Evolutionary conservation across 2,329 filamentous ascomycete species (phyloP).

Genomic region (Neopestalotiopsis rosae): DNA sequence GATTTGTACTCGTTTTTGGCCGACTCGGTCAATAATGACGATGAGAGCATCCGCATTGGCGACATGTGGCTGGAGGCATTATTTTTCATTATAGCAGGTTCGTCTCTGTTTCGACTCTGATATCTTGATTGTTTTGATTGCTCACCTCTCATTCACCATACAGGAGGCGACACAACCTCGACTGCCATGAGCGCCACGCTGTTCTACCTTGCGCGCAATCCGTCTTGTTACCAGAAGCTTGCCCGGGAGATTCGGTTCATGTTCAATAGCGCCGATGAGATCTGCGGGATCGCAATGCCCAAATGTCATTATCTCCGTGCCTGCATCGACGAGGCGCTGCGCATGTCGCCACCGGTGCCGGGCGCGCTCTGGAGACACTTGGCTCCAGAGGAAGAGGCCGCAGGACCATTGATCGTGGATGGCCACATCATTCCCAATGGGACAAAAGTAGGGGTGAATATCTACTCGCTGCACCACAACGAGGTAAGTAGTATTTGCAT

Average conservation of each 20-base stretch:
- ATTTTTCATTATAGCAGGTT: slow-evolving; percentile 19
- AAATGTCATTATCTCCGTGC: slow-evolving; percentile 48
- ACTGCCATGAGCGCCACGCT: slow-evolving; percentile 37
- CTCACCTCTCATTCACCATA: neutral
- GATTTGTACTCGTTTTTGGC: slow-evolving; percentile 28
- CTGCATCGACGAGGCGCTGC: slow-evolving; percentile 51
- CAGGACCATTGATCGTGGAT: slow-evolving; percentile 29
- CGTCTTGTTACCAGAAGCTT: slow-evolving; percentile 31
- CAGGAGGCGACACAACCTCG: slow-evolving; percentile 35
- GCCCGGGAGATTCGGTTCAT: slow-evolving; percentile 35
- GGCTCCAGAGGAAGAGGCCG: slow-evolving; percentile 1
- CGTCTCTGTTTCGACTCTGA: neutral
- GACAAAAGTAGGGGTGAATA: slow-evolving; percentile 36
- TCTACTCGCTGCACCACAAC: slow-evolving; percentile 42
- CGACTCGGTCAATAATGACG: slow-evolving; percentile 13
- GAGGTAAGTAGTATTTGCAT: slow-evolving; percentile 9
- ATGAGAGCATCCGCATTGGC: neutral
- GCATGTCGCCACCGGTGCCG: slow-evolving; percentile 48
- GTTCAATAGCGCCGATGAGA: slow-evolving; percentile 38
- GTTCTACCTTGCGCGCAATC: slow-evolving; percentile 41
- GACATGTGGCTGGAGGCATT: slow-evolving; percentile 12
- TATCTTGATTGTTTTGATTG: neutral
- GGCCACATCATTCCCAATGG: slow-evolving; percentile 36
- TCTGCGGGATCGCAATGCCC: slow-evolving; percentile 37
- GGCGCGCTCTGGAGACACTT: slow-evolving; percentile 39